Evolutionary conservation across 495 filamentous ascomycete genomes (phyloP), one percentile per base, ranked within the genome.

Genomic region (Penicillium maclennaniae): DNA sequence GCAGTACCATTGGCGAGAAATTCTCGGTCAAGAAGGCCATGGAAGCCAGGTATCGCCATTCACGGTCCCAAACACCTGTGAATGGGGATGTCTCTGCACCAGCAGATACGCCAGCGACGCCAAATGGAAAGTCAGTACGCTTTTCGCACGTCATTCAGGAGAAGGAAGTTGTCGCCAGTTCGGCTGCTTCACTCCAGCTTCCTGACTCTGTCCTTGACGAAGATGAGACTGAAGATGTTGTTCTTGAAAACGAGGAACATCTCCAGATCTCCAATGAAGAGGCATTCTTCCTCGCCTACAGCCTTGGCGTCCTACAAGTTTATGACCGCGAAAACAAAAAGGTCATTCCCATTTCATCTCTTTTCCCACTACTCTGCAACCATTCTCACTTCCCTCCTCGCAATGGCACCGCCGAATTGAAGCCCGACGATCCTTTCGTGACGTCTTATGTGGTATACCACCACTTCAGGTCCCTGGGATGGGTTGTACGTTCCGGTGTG

Each of bases 381-480:
- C 65, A 85, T 55, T 89, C 87, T 9, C 83, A 85, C 66, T 87
- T 87, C 52, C 87, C 91, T 47, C 75, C 83, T 27, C 76, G 63
- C 9, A 49, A 56, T 15, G 34, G 58, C 1, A 55, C 67, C 3
- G 52, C 62, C 6, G 55, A 62, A 43, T 66, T 82, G 21, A 70
- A 76, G 48, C 80, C 85, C 0, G 87, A 95, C 70, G 88, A 95
- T 59, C 82, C 87, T 0, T 97, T 99, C 70, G 74, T 96, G 41
- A 63, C 93, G 20, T 84, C 87, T 31, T 99, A 97, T 64, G 82
- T 83, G 27, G 88, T 87, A 14, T 99, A 96, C 62, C 93, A 99
- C 62, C 93, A 99, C 68, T 99, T 93, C 72, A 89, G 93, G 21
- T 95, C 91, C 7, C 79, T 97, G 0, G 93, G 93, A 43, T 99